Percentiles rank a stretch among this genome's conserved stretches.
phyloP scores from a whole-genome alignment of 495 filamentous ascomycete genomes.

The Lindgomyces ingoldianus region DNA sequence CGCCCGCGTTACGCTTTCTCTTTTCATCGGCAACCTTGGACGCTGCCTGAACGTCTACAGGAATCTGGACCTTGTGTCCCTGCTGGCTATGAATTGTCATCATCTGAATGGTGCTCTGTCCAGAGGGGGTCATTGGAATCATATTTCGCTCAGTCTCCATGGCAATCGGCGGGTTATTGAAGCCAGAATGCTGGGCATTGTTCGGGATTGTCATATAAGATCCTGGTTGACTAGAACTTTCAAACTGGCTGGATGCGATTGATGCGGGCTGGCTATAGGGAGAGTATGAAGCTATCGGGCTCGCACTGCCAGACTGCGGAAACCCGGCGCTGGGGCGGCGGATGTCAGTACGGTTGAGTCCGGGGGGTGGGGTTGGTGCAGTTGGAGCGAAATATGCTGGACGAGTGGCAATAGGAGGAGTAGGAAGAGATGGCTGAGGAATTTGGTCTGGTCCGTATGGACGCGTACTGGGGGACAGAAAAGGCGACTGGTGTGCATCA shows the following conservation, averaged over 20 bases:
- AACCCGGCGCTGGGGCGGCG: constrained; percentile 28
- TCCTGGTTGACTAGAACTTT: constrained; percentile 25
- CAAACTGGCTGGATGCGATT: constrained; percentile 21
- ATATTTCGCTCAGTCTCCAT: constrained; percentile 36
- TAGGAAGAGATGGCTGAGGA: constrained; percentile 38
- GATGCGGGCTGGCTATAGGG: constrained; percentile 35
- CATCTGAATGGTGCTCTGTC: constrained; percentile 45
- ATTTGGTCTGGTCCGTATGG: constrained; percentile 38
- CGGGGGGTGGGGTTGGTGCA: constrained; percentile 30
- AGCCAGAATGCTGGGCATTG: constrained; percentile 5
- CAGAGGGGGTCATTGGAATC: constrained; percentile 45
- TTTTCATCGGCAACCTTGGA: constrained; percentile 48
- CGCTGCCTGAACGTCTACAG: constrained; percentile 48
- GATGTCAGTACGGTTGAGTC: constrained; percentile 8
- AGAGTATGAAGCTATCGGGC: constrained; percentile 35
- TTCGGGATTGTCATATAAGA: constrained; percentile 16
- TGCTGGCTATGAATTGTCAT: constrained; percentile 44
- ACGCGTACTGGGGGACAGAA: constrained; percentile 35
- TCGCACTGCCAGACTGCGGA: constrained; percentile 35
- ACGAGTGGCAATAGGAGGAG: constrained; percentile 33
- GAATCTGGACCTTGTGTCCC: constrained; percentile 45
- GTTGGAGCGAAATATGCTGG: constrained; percentile 33
- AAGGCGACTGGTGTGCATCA: constrained; percentile 42
- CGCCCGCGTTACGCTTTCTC: constrained; percentile 76
- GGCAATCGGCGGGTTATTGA: constrained; percentile 18